Conservation (phyloP, 78 protist species). For the Dictyostelium firmibasis region DNA sequence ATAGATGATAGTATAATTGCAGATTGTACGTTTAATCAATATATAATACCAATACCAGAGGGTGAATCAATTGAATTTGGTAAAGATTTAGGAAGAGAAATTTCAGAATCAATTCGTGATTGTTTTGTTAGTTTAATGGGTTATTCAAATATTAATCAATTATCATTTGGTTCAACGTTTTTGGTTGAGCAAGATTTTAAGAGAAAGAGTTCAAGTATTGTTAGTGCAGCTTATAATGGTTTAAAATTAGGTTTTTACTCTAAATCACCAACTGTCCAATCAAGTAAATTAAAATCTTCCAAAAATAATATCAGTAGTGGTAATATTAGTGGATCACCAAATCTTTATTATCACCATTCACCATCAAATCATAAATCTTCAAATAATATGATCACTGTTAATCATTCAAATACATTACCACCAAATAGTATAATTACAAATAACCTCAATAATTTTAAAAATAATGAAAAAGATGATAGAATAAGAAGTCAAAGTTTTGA, state of each 20-base stretch:
- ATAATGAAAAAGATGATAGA: not conserved
- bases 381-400: not conserved
- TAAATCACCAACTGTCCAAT: conserved; percentile 51
- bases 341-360: not conserved
- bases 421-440: not conserved
- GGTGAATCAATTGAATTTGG: conserved; percentile 67
- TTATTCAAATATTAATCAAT: conserved; percentile 6
- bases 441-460: not conserved
- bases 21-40: conserved; percentile 24
- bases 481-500: conserved; percentile 8
- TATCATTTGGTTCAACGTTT: not conserved
- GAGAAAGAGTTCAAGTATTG: conserved; percentile 30
- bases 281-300: not conserved
- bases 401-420: not conserved
- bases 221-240: conserved; percentile 51
- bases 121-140: conserved; percentile 6
- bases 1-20: conserved; percentile 1
- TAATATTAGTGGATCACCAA: not conserved
- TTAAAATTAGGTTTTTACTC: conserved; percentile 86
- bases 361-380: not conserved
- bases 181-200: conserved; percentile 55
- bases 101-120: conserved; percentile 50
- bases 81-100: conserved; percentile 36
- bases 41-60: conserved; percentile 64
- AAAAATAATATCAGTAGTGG: not conserved